Conservation (phyloP, 1,284 basidiomycete species). For the Apiotrichum mycotoxinovorans region DNA sequence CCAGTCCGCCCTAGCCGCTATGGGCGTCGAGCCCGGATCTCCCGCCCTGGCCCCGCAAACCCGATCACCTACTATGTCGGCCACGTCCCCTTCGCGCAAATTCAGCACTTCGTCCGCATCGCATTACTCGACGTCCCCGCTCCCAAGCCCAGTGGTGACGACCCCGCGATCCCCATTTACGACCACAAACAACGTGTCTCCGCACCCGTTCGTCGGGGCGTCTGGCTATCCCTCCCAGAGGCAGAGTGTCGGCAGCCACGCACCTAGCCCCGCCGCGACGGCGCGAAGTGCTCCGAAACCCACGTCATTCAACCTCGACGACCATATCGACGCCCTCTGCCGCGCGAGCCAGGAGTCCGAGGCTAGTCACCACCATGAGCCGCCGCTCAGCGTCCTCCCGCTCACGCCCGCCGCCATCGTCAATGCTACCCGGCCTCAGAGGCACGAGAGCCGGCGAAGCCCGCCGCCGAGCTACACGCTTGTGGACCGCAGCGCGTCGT, state of each 20-base stretch:
- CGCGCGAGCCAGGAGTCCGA: not conserved
- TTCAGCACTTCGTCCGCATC: not conserved
- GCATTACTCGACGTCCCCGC: not conserved
- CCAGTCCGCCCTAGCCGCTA: constrained; percentile 2
- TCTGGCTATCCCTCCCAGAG: no score
- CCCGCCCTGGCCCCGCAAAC: not conserved
- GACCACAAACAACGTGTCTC: no score
- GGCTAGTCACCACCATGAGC: not conserved
- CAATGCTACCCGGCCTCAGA: not conserved
- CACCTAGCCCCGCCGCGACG: not conserved
- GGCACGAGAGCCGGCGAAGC: not conserved
- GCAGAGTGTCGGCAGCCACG: not conserved
- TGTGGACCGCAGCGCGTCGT: not conserved
- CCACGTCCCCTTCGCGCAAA: not conserved
- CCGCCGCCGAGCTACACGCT: constrained; percentile 1
- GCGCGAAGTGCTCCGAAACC: not conserved
- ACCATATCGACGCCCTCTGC: not conserved
- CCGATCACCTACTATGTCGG: not conserved
- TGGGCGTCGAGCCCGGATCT: constrained; percentile 3
- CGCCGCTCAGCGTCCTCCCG: not conserved
- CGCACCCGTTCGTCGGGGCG: not conserved
- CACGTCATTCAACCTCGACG: not conserved
- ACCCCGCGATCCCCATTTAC: not conserved
- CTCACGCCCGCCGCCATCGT: not conserved
- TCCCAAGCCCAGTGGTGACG: not conserved